phyloP scores from a whole-genome alignment of 495 filamentous ascomycete species.

The Lasiosphaeriaceae sp. region DNA sequence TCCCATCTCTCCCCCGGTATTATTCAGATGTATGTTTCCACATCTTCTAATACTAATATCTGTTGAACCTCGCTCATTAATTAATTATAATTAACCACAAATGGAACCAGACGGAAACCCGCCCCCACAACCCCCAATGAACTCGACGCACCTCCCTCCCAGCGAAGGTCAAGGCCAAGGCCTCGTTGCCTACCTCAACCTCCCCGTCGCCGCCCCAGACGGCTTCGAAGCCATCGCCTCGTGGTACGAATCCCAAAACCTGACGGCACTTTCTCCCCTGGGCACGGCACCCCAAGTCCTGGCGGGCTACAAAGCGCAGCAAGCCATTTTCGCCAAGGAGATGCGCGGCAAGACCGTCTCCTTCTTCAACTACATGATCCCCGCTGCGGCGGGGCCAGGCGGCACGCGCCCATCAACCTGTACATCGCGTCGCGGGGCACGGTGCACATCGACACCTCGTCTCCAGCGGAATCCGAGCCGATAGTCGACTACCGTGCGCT shows the following conservation, averaged over 20 bases:
- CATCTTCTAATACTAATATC: too few relatives aligned
- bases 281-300: constrained; percentile 29
- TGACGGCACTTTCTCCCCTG: constrained; percentile 31
- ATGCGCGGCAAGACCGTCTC: constrained; percentile 32
- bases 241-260: constrained; percentile 33
- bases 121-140: constrained; percentile 9
- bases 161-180: constrained; percentile 22
- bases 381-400: constrained; percentile 18
- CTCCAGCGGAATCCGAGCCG: constrained; percentile 33
- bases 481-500: constrained; percentile 40
- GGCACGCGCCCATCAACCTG: constrained; percentile 33
- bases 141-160: constrained; percentile 20
- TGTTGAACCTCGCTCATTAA: too few relatives aligned
- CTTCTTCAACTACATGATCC: constrained; percentile 26
- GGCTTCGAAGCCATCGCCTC: constrained; percentile 28
- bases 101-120: not conserved
- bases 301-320: constrained; percentile 21
- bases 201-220: constrained; percentile 35
- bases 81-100: too few relatives aligned
- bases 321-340: constrained; percentile 18
- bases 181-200: constrained; percentile 31
- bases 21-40: constrained; percentile 10
- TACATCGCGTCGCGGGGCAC: constrained; percentile 41
- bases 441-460: constrained; percentile 36
- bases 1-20: constrained; percentile 4